Evolutionary conservation across 441 rosid genomes (phyloP), one percentile per base, ranked within the genome.

Genomic region (Syzygium syzygioides): DNA sequence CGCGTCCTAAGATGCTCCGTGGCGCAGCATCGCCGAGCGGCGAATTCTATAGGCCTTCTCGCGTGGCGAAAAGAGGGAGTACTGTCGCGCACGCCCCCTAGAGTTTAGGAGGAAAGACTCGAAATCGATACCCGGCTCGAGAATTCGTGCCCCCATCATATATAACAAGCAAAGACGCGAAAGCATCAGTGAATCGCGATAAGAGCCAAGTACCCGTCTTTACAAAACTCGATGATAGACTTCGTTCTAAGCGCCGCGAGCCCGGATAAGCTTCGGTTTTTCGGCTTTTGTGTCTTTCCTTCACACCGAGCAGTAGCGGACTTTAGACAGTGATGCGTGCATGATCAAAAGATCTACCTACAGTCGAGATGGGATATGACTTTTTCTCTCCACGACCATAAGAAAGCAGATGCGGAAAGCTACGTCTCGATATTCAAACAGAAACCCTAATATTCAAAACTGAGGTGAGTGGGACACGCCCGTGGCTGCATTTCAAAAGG

Each of bases 21-120:
- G n/a, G n/a, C n/a, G n/a, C n/a, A n/a, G 30, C 30, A 12, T 59
- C 30, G 5, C 64, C 15, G 4, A 15, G 14, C 1, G 12, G 2
- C 0, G 41, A 34, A 9, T 4, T 68, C 14, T 1, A 0, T 5
- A 10, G 48, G 1, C 28, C 37, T 23, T 10, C 25, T 37, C 5
- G 80, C 3, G 14, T 1, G 26, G 28, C 20, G 3, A 37, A 71
- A 19, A 37, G 26, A 71, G 14, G 25, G 11, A 19, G 28, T 34
- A 23, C 10, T 2, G 45, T 15, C 34, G 34, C 19, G 30, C 37
- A 19, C 76, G 19, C 18, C 76, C 37, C 37, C 20, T 12, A 26
- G 26, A 59, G 15, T 5, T 12, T 60, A 48, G 5, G 14, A 13
- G 55, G 55, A 53, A 4, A 64, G 6, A 2, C 41, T 64, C 1